phyloP scores from a whole-genome alignment of 129 eudicot species.

The Ambrosia artemisiifolia region DNA sequence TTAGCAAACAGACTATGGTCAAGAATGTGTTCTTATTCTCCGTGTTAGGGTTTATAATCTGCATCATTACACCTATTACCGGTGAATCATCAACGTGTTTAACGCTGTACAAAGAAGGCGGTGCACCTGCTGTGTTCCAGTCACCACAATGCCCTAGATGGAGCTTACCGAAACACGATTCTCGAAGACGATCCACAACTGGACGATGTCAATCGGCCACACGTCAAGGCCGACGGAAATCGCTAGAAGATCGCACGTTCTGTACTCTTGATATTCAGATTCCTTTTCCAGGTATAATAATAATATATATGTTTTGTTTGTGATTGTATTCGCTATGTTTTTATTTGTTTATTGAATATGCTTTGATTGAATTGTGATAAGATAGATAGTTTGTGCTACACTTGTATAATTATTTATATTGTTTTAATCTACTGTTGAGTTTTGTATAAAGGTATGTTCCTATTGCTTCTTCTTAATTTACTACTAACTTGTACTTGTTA shows the following conservation, averaged over 20 bases:
- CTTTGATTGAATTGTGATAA: background rate
- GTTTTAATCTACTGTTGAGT: background rate
- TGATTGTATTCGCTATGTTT: background rate
- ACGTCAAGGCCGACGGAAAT: constrained; percentile 76
- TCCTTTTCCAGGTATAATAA: constrained; percentile 74
- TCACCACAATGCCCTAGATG: constrained; percentile 95
- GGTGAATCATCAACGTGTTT: constrained; percentile 81
- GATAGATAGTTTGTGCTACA: background rate
- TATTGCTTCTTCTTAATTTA: background rate
- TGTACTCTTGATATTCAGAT: constrained; percentile 74
- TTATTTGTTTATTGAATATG: too few species aligned
- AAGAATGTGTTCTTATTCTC: background rate
- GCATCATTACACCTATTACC: constrained; percentile 13
- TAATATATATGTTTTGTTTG: background rate
- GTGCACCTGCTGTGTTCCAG: constrained; percentile 91
- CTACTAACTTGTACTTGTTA: too few species aligned
- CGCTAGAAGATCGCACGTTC: constrained; percentile 74
- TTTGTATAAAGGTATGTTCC: background rate
- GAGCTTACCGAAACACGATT: constrained; percentile 47
- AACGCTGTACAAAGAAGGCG: constrained; percentile 82
- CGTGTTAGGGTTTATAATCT: constrained; percentile 37
- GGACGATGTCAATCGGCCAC: constrained; percentile 69
- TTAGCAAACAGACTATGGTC: constrained; percentile 18
- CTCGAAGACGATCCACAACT: constrained; percentile 24
- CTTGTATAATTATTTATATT: constrained; percentile 2